These are phyloP conservation scores for Penicillium oxalicum DNA, from an alignment of 2,329 filamentous ascomycete species.

Conservation along the genomic window DNA sequence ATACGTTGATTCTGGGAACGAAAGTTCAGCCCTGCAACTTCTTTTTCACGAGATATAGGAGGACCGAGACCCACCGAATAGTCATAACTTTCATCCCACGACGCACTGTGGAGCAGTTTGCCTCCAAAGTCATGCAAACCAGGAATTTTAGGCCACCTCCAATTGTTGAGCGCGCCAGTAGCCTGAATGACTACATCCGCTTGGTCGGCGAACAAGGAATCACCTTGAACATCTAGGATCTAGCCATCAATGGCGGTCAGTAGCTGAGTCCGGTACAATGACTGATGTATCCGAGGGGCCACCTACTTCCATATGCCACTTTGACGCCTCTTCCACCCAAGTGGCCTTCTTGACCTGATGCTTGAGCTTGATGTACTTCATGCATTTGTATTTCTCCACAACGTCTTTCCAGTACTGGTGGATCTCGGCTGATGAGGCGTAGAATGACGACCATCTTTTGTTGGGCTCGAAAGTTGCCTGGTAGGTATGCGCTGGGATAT, in stretches of 20 bases:
- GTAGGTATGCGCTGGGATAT: constrained; percentile 45
- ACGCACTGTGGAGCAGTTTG: constrained; percentile 41
- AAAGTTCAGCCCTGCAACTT: background rate
- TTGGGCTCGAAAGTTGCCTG: constrained; percentile 49
- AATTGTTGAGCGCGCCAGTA: constrained; percentile 38
- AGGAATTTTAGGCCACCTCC: constrained; percentile 43
- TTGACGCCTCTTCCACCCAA: constrained; percentile 38
- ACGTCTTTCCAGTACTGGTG: constrained; percentile 45
- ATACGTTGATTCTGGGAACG: constrained; percentile 26
- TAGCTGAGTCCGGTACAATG: no score
- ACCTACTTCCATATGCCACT: constrained; percentile 26
- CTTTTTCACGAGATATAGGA: no score
- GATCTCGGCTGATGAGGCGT: constrained; percentile 45
- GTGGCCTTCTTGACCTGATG: constrained; percentile 40
- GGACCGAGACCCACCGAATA: constrained; percentile 20
- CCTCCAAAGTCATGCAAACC: constrained; percentile 45
- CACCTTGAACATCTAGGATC: constrained; percentile 22
- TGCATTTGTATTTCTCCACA: constrained; percentile 40
- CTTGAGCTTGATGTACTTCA: constrained; percentile 44
- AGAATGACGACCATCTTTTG: constrained; percentile 45
- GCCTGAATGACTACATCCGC: constrained; percentile 35
- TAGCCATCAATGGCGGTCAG: background rate
- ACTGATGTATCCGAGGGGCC: no score
- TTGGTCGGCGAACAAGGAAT: constrained; percentile 19
- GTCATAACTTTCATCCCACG: constrained; percentile 37